phyloP scores from a whole-genome alignment of 2,329 filamentous ascomycete genomes.

The Phyllosticta citribraziliensis region DNA sequence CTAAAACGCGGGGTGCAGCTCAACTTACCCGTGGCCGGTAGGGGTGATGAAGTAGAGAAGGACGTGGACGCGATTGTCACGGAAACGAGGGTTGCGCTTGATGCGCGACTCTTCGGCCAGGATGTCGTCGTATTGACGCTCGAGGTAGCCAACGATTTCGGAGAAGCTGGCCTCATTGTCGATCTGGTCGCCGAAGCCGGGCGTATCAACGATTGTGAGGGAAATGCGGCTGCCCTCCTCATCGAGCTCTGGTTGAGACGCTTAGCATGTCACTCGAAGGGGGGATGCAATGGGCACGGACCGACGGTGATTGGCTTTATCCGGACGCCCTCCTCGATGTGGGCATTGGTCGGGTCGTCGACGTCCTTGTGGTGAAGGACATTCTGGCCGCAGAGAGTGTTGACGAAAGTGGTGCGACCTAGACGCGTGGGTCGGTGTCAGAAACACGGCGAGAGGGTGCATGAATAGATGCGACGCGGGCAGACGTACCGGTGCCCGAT shows the following conservation, averaged over 20 bases:
- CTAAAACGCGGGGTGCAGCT: not conserved
- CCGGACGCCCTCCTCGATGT: slow-evolving; percentile 92
- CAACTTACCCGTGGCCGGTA: slow-evolving; percentile 73
- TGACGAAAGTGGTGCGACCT: slow-evolving; percentile 98
- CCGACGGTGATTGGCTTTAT: slow-evolving; percentile 98
- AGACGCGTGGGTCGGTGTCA: slow-evolving; percentile 11
- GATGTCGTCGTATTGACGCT: slow-evolving; percentile 99
- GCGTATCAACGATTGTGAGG: slow-evolving; percentile 95
- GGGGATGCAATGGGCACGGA: slow-evolving; percentile 38
- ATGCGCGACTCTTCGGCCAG: slow-evolving; percentile 98
- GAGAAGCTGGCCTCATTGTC: slow-evolving; percentile 98
- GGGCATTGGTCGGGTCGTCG: slow-evolving; percentile 79
- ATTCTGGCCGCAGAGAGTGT: slow-evolving; percentile 93
- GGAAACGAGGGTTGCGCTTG: slow-evolving; percentile 99
- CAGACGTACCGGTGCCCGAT: slow-evolving; percentile 80
- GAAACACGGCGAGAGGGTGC: not conserved
- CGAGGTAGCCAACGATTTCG: slow-evolving; percentile 96
- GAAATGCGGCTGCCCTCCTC: slow-evolving; percentile 98
- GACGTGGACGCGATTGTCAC: slow-evolving; percentile 96
- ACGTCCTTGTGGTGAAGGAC: slow-evolving; percentile 87
- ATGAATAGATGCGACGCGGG: slow-evolving; percentile 3
- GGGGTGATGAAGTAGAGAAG: slow-evolving; percentile 99
- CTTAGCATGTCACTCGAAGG: slow-evolving; percentile 15
- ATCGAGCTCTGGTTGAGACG: slow-evolving; percentile 76
- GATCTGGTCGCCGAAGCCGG: slow-evolving; percentile 96